phyloP scores from a whole-genome alignment of 1,139 yeast genomes.

The Taiozyma sp. region DNA sequence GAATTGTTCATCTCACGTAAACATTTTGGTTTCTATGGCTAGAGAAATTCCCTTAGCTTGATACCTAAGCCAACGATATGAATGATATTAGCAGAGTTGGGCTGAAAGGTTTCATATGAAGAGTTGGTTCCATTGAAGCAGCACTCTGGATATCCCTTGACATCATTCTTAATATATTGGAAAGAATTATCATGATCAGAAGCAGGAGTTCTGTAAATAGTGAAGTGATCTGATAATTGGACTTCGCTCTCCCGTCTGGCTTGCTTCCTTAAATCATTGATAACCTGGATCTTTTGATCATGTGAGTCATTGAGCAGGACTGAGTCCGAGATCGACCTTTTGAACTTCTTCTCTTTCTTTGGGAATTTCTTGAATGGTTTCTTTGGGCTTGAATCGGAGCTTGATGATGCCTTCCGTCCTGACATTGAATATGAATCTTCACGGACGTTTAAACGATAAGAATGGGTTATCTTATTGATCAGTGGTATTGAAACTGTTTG shows the following conservation, averaged over 20 bases:
- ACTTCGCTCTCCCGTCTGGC: background rate
- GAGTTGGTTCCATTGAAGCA: background rate
- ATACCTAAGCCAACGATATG: conserved; percentile 10
- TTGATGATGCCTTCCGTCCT: background rate
- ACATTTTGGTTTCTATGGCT: no score
- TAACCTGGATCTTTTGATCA: background rate
- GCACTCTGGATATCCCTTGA: conserved; percentile 1
- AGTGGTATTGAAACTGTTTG: background rate
- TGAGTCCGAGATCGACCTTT: background rate
- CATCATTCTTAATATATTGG: background rate
- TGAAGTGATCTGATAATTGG: background rate
- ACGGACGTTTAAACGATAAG: background rate
- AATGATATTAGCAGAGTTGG: background rate
- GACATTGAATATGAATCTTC: background rate
- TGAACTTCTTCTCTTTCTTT: background rate
- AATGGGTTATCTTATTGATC: background rate
- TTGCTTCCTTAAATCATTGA: background rate
- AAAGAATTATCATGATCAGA: background rate
- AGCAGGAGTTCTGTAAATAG: background rate
- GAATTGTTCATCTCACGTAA: no score
- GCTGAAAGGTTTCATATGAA: background rate
- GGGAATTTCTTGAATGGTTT: background rate
- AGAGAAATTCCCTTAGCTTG: conserved; percentile 5
- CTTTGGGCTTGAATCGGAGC: background rate
- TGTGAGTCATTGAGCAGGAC: background rate